A percentile compares a stretch with the other conserved stretches of the same genome.
phyloP scores from a whole-genome alignment of 345 rosid genomes.

The Tarenaya hassleriana region DNA sequence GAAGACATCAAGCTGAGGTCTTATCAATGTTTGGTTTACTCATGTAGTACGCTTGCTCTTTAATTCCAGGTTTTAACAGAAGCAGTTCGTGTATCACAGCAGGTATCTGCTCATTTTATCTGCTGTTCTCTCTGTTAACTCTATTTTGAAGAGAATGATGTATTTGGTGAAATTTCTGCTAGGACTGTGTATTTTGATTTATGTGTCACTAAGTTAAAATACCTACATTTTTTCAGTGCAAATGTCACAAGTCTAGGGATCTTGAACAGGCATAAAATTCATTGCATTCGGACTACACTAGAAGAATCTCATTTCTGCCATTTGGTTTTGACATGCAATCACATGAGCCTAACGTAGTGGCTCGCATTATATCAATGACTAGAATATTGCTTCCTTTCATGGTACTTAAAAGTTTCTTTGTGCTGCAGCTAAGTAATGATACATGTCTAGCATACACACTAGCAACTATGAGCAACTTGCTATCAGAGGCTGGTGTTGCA shows the following conservation, averaged over 20 bases:
- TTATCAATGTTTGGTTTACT: conserved; percentile 14
- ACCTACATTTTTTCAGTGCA: too few relatives aligned
- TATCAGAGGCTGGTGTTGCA: conserved; percentile 79
- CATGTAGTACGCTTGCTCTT: conserved; percentile 17
- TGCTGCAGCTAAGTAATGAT: conserved; percentile 79
- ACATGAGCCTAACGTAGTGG: conserved; percentile 4
- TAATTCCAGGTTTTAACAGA: conserved; percentile 75
- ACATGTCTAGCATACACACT: conserved; percentile 93
- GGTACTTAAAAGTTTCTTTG: conserved; percentile 13
- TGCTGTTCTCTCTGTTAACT: conserved; percentile 10
- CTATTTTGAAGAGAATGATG: conserved; percentile 11
- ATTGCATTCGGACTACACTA: conserved; percentile 9
- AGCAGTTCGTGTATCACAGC: conserved; percentile 82
- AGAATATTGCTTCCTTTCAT: conserved; percentile 12
- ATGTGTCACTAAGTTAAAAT: conserved; percentile 2
- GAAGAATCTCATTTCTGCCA: conserved; percentile 11
- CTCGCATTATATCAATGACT: conserved; percentile 4
- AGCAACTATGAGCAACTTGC: conserved; percentile 82
- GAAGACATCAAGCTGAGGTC: not conserved
- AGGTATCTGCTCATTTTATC: conserved; percentile 39
- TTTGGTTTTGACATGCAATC: conserved; percentile 4
- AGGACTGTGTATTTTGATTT: conserved; percentile 10
- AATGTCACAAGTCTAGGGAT: too few relatives aligned
- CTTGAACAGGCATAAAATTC: conserved; percentile 14
- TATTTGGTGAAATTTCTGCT: conserved; percentile 8